Evolutionary conservation across 768 basidiomycete species (phyloP).

Genomic region (Tricholoma bakamatsutake): DNA sequence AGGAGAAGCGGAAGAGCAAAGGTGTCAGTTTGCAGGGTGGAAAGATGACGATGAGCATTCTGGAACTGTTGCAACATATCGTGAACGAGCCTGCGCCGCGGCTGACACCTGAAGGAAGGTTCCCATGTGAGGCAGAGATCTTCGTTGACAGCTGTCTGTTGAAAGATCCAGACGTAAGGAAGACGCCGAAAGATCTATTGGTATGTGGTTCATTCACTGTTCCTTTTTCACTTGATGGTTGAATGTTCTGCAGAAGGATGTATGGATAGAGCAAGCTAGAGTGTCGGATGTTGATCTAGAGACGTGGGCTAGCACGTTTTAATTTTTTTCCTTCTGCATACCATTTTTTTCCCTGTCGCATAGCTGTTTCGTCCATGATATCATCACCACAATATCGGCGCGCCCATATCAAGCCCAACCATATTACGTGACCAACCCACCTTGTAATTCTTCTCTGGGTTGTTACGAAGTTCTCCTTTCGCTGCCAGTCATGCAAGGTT

Average conservation of each 20-base stretch:
- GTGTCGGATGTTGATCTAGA: conserved; percentile 64
- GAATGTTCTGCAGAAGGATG: conserved; percentile 46
- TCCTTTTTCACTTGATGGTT: background rate
- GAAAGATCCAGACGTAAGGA: conserved; percentile 83
- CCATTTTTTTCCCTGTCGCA: background rate
- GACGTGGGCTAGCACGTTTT: conserved; percentile 77
- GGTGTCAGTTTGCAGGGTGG: conserved; percentile 93
- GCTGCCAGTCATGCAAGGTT: background rate
- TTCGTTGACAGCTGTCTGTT: conserved; percentile 88
- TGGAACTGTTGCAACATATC: conserved; percentile 95
- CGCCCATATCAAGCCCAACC: background rate
- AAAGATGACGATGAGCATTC: conserved; percentile 96
- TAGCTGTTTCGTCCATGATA: background rate
- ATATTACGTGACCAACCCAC: background rate
- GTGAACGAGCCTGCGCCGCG: conserved; percentile 97
- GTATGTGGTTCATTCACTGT: conserved; percentile 36
- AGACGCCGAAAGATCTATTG: conserved; percentile 83
- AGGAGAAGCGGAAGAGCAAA: conserved; percentile 82
- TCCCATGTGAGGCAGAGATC: conserved; percentile 65
- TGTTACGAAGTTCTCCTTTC: background rate
- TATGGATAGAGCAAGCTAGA: conserved; percentile 67
- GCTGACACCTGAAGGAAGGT: conserved; percentile 66
- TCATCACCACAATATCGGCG: background rate
- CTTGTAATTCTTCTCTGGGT: background rate
- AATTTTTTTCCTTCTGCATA: background rate